These are phyloP conservation scores for Boletus fagicola DNA, from an alignment of 768 basidiomycete genomes.

Conservation along the genomic window DNA sequence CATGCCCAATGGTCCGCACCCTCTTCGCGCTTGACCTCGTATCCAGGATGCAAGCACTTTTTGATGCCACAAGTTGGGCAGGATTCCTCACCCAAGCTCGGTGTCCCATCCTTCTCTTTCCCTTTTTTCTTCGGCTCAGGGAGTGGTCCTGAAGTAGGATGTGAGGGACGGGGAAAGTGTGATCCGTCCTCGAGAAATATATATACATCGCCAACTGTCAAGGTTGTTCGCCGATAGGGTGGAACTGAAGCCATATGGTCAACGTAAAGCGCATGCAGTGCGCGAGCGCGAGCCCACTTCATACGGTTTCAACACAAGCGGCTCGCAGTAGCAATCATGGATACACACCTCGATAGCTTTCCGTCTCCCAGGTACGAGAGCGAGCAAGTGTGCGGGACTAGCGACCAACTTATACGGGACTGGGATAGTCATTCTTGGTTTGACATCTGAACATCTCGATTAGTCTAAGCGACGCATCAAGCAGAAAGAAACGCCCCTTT, in stretches of 20 bases:
- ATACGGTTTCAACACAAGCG: not conserved
- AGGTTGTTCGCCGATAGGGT: slow-evolving; percentile 18
- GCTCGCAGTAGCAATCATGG: not conserved
- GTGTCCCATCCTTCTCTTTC: slow-evolving; percentile 25
- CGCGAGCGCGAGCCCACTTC: slow-evolving; percentile 48
- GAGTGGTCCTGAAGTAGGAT: slow-evolving; percentile 6
- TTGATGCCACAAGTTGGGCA: slow-evolving; percentile 32
- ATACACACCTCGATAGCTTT: slow-evolving; percentile 48
- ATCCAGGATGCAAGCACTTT: slow-evolving; percentile 27
- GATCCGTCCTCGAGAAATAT: slow-evolving; percentile 44
- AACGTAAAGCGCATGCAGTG: slow-evolving; percentile 39
- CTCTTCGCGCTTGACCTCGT: slow-evolving; percentile 23
- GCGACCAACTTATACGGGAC: slow-evolving; percentile 41
- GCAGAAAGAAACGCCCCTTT: slow-evolving; percentile 33
- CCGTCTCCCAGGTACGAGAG: slow-evolving; percentile 41
- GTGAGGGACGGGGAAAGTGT: slow-evolving; percentile 35
- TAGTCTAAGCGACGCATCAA: not conserved
- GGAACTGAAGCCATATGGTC: slow-evolving; percentile 23
- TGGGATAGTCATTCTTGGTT: slow-evolving; percentile 26
- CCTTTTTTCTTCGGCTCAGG: slow-evolving; percentile 26
- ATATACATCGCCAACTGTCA: slow-evolving; percentile 44
- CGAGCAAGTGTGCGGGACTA: slow-evolving; percentile 34
- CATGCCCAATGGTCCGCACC: slow-evolving; percentile 22
- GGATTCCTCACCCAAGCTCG: slow-evolving; percentile 20
- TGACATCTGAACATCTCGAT: slow-evolving; percentile 33